Evolutionary conservation across 2,329 filamentous ascomycete species (phyloP), one percentile per base, ranked within the genome.

Genomic region (Diplodia corticola): DNA sequence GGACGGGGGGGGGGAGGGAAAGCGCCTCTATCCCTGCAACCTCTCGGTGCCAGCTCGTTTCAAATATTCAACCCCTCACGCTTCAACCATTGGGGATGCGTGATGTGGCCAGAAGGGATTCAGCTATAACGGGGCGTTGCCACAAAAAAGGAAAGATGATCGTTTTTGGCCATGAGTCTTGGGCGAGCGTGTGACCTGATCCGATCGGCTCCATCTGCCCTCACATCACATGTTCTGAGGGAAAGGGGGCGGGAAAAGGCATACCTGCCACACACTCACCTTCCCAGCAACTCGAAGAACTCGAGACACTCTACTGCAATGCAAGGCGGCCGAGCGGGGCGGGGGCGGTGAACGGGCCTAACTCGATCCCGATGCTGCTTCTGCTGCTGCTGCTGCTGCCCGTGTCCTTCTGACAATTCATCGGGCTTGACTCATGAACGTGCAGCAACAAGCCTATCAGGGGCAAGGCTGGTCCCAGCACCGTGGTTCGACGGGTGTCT

Each of bases 221-320:
- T 30, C 22, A 24, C 22, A 46, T 44, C 13, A 10, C 22, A 24
- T 15, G 3, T 10, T 22, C 54, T n/a, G 7, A 46, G 37, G 22
- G 20, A 33, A 13, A 55, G n/a, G n/a, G n/a, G n/a, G n/a, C n/a
- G n/a, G n/a, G n/a, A 15, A 9, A 33, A 17, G 50, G 33, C n/a
- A n/a, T n/a, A 35, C n/a, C 51, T 28, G 28, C 50, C n/a, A 20
- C 10, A n/a, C 22, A 30, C 13, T 17, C 33, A 5, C 22, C 30
- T 5, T 12, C 5, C 22, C 33, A 10, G 33, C 37, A 35, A 35
- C 33, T 3, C n/a, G 40, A 33, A 26, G 40, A 33, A 33, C 37
- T 60, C 22, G 55, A 60, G 55, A 60, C 55, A 60, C 26, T 24
- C 40, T 61, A 49, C 57, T 61, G 57, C 40, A 61, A 7, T 33